Evolutionary conservation across 1,139 yeast genomes (phyloP), one percentile per base, ranked within the genome.

Genomic region (Pichia sp.): DNA sequence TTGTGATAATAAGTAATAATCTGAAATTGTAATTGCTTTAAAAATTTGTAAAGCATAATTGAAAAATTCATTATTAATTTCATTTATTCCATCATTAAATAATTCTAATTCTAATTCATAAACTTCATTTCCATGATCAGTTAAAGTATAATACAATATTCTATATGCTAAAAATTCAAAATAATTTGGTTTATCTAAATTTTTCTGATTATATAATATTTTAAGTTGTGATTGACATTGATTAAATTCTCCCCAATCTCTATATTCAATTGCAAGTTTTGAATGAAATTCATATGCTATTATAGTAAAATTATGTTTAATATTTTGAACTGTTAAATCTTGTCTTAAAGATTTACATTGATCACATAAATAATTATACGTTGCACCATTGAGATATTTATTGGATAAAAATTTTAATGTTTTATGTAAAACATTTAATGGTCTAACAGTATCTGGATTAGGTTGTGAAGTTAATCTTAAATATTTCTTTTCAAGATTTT

Each of bases 271-370:
- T 0, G 97, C 95, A n/a, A 90, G 72, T 44, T 89, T 76, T 6
- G 95, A 95, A 65, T 92, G 95, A 3, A 81, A 75, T 65, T 88
- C 95, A 65, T 92, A 92, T 0, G 89, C 96, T 47, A 69, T 63
- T 9, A 88, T 78, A 0, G 96, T 79, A 61, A 92, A 86, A 43
- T 79, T 83, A 60, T 82, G 81, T 59, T 83, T 84, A 43, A 92
- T 83, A 63, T 86, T 87, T 66, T 92, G 98, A 7, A 92, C 97
- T 4, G 95, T 86, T 56, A 92, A 69, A 67, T 92, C 98, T 65
- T 92, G 98, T 57, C 98, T 73, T 53, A 92, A 74, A 0, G 97
- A 86, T 65, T 90, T 90, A 63, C 90, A 79, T 65, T 92, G 98
- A 65, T 87, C 94, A 61, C 92, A 85, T 7, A 87, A 68, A 64